Base-by-base conservation (phyloP, 345 rosid genomes). In the Corymbia maculata region DNA sequence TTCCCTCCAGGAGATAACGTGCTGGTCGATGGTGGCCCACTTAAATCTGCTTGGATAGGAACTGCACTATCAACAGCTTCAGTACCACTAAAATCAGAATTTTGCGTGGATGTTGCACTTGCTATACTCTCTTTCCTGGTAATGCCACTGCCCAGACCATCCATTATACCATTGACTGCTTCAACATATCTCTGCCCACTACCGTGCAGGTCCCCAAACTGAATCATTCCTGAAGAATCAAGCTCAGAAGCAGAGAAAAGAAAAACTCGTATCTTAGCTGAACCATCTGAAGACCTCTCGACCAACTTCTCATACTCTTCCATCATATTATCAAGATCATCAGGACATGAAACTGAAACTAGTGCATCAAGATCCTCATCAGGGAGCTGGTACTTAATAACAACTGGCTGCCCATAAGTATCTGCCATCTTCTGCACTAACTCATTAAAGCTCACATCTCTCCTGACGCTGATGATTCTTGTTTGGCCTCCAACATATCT, bases 351-450 rank as follows among this genome's bases (percentile, higher is more conserved):
- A 90, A 96, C 94, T 4, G 98, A 95, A 47, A 96, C 95, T 90
- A 96, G 91, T 14, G 98, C 95, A 91, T 96, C 98, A 90, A 96
- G 95, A 89, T 96, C 98, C 93, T 96, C 98, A 86, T 94, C 95
- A 55, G 97, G 98, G 85, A 95, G 96, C 93, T 96, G 98, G 90
- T 94, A 95, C 92, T 95, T 96, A 49, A 95, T 92, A 90, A 92
- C 92, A 61, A 91, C 95, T 50, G 93, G 93, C 87, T 94, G 95
- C 52, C 94, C 95, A 85, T 89, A 95, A 52, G 90, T 86, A 55
- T 92, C 94, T 51, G 87, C 47, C 97, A 96, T 93, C 93, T 93
- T 96, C 87, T 91, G 94, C 88, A 89, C 85, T 53, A 96, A 90
- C 87, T 94, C 98, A 89, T 88, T 89, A 88, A 91, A 93, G 59